Evolutionary conservation across 2,329 filamentous ascomycete species (phyloP).

Genomic region (Monilinia fructicola): DNA sequence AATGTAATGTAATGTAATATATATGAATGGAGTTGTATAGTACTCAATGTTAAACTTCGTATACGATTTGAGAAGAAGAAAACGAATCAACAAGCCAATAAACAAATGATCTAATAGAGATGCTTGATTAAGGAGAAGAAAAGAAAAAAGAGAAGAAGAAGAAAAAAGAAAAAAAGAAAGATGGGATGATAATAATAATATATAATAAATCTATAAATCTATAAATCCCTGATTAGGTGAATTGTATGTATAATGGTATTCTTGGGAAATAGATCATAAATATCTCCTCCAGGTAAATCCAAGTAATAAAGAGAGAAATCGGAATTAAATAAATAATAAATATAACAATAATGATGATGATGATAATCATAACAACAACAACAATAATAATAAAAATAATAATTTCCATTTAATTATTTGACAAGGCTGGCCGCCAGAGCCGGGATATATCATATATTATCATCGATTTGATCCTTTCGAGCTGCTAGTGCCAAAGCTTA

Average conservation of each 20-base stretch:
- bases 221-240: not conserved
- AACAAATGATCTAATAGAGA: too few species aligned
- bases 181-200: not conserved
- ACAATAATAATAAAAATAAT: too few species aligned
- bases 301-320: too few species aligned
- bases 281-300: too few species aligned
- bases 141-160: not conserved
- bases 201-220: not conserved
- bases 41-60: not conserved
- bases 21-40: too few species aligned
- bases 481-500: not conserved
- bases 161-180: not conserved
- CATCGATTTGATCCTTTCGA: not conserved
- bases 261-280: too few species aligned
- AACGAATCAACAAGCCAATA: too few species aligned
- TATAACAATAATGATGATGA: too few species aligned
- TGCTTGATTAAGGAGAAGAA: too few species aligned
- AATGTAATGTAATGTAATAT: not conserved
- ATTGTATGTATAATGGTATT: too few species aligned
- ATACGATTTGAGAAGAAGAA: not conserved
- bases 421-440: constrained; percentile 17
- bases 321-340: too few species aligned
- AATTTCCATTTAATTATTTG: not conserved
- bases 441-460: not conserved
- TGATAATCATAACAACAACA: too few species aligned